Base-by-base conservation (phyloP, 2,329 filamentous ascomycete species). In the Domatiomyces globalis region DNA sequence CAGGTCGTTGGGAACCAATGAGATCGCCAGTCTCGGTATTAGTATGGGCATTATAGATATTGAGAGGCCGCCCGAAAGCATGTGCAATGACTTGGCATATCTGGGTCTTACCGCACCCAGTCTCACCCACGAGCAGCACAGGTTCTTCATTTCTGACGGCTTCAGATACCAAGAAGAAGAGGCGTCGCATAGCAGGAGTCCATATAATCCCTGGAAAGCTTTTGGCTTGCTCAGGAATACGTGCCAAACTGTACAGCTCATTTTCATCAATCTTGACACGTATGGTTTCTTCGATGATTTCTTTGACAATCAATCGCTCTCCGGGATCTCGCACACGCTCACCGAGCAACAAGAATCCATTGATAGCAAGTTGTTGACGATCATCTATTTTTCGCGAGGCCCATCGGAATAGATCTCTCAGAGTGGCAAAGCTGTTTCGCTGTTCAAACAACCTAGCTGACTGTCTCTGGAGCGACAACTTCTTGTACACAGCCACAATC, bases 21-120 rank as follows among this genome's bases (percentile, higher is more conserved):
- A 99, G 74, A 66, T 99, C 92, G 15, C 92, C 90, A 0, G 94
- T 96, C 66, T 99, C 94, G 0, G 92, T 89, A 58, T 98, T 99
- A 60, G 96, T 90, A 67, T 99, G 94, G 2, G 94, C 92, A 64
- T 98, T 99, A 62, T 98, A 84, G 60, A 90, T 92, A 59, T 89
- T 82, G 42, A 99, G 72, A 56, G 85, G 73, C 61, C 84, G 87
- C 15, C 75, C 73, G 56, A 87, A 76, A 3, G 86, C 84, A 62
- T 94, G 84, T 2, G 92, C 88, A 49, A 96, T 76, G 63, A 95
- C 77, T 65, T 99, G 92, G 59, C 87, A 94, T 5, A 98, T 85
- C 1, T 90, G 95, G 0, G 92, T 99, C 71, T 99, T 99, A 54
- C 94, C 92, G 63, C 90, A 96, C 5, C 92, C 92, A 17, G 92